These are phyloP conservation scores for Isabelozyma rhagii DNA, from an alignment of 805 yeast genomes.

Conservation along the genomic window DNA sequence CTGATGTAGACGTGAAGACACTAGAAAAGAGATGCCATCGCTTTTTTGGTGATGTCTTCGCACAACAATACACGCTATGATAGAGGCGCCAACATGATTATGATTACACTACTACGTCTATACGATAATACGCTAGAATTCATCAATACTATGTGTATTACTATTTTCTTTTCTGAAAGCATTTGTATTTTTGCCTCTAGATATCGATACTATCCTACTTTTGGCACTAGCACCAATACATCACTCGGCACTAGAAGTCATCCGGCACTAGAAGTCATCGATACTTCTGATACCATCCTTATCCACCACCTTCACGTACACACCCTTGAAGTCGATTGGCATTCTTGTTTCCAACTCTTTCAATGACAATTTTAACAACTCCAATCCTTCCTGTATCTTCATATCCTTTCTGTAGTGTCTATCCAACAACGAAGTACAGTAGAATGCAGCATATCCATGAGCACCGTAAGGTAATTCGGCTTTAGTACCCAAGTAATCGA, in stretches of 20 bases:
- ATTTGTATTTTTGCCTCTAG: too few relatives aligned
- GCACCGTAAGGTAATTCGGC: slow-evolving; percentile 94
- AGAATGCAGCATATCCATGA: slow-evolving; percentile 98
- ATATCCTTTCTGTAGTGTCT: slow-evolving; percentile 81
- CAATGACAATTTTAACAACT: slow-evolving; percentile 68
- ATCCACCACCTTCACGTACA: slow-evolving; percentile 62
- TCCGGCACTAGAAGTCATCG: slow-evolving; percentile 5
- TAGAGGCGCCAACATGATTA: too few relatives aligned
- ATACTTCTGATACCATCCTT: slow-evolving; percentile 53
- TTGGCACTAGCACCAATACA: too few relatives aligned
- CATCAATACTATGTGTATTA: too few relatives aligned
- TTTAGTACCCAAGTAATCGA: slow-evolving; percentile 91
- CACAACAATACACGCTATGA: too few relatives aligned
- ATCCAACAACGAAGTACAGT: slow-evolving; percentile 85
- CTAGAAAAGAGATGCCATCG: too few relatives aligned
- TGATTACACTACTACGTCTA: too few relatives aligned
- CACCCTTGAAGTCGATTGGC: slow-evolving; percentile 95
- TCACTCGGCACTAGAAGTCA: slow-evolving; percentile 1
- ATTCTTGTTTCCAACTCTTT: slow-evolving; percentile 77
- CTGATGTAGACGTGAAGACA: too few relatives aligned
- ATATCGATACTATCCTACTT: too few relatives aligned
- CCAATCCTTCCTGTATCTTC: slow-evolving; percentile 73
- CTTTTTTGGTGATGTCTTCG: too few relatives aligned
- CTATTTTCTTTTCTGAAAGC: too few relatives aligned
- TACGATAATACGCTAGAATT: too few relatives aligned